phyloP scores from a whole-genome alignment of 495 filamentous ascomycete species.

The Hypoxylon trugodes region DNA sequence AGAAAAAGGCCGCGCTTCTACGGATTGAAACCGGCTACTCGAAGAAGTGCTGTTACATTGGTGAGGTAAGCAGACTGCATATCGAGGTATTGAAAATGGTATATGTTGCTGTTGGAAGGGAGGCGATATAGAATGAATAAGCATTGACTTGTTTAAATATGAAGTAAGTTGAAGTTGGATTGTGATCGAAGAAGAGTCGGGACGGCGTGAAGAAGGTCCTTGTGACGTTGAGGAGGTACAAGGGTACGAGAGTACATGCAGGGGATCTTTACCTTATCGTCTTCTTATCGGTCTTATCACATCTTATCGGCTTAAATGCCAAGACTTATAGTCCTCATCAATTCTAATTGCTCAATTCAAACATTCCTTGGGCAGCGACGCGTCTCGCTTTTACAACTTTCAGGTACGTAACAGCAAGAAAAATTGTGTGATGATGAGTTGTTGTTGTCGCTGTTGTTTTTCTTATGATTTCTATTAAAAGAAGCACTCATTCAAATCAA shows the following conservation, averaged over 20 bases:
- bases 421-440: too few relatives aligned
- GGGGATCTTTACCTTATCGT: conserved; percentile 20
- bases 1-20: conserved; percentile 23
- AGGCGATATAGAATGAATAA: conserved; percentile 5
- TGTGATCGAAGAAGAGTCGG: not conserved
- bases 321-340: not conserved
- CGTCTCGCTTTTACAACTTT: conserved; percentile 12
- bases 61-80: conserved; percentile 30
- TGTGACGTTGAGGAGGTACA: conserved; percentile 38
- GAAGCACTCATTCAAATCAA: not conserved
- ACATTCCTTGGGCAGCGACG: conserved; percentile 41
- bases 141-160: conserved; percentile 17
- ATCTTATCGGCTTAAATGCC: conserved; percentile 2
- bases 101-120: conserved; percentile 7
- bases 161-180: conserved; percentile 2
- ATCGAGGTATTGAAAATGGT: conserved; percentile 22
- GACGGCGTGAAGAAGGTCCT: conserved; percentile 11
- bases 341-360: conserved; percentile 1
- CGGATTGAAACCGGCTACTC: conserved; percentile 24
- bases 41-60: conserved; percentile 22
- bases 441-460: too few relatives aligned
- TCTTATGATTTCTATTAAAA: too few relatives aligned
- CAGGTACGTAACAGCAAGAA: conserved; percentile 10
- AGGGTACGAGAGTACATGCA: conserved; percentile 16
- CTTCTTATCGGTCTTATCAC: conserved; percentile 25